Evolutionary conservation across 805 yeast genomes (phyloP).

Genomic region (Blastobotrys terrestris): DNA sequence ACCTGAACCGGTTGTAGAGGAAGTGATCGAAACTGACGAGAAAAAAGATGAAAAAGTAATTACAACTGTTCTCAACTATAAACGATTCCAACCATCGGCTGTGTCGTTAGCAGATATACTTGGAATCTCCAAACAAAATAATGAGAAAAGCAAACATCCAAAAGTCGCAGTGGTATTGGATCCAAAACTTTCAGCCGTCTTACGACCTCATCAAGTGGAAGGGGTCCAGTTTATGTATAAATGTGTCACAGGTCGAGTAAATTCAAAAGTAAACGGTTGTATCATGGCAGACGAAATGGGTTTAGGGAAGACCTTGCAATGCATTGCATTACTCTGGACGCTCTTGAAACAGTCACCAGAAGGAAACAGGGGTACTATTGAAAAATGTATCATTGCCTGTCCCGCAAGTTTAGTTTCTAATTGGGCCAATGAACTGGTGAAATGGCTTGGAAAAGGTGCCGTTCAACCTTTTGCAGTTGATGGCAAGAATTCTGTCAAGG

Average conservation of each 20-base stretch:
- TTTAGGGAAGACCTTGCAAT: constrained; percentile 83
- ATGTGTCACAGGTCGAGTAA: constrained; percentile 76
- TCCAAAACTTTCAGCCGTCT: constrained; percentile 72
- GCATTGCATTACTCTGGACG: constrained; percentile 90
- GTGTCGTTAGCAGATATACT: constrained; percentile 72
- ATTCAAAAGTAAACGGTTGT: constrained; percentile 76
- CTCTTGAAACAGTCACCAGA: constrained; percentile 82
- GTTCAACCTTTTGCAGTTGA: constrained; percentile 85
- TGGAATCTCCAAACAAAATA: constrained; percentile 48
- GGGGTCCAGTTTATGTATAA: constrained; percentile 88
- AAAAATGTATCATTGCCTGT: constrained; percentile 87
- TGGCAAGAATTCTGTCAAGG: constrained; percentile 64
- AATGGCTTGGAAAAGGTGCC: constrained; percentile 94
- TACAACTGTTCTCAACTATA: background rate
- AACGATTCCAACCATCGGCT: constrained; percentile 25
- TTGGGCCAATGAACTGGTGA: constrained; percentile 94
- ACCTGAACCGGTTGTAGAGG: constrained; percentile 14
- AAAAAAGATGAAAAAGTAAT: background rate
- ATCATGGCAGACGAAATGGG: constrained; percentile 99
- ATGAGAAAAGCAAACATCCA: constrained; percentile 51
- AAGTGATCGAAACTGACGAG: constrained; percentile 8
- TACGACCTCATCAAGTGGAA: constrained; percentile 94
- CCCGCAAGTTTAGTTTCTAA: constrained; percentile 90
- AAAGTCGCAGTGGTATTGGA: constrained; percentile 95
- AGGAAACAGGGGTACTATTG: constrained; percentile 70